phyloP scores from a whole-genome alignment of 2,329 filamentous ascomycete species.

The Colletotrichum falcatum region DNA sequence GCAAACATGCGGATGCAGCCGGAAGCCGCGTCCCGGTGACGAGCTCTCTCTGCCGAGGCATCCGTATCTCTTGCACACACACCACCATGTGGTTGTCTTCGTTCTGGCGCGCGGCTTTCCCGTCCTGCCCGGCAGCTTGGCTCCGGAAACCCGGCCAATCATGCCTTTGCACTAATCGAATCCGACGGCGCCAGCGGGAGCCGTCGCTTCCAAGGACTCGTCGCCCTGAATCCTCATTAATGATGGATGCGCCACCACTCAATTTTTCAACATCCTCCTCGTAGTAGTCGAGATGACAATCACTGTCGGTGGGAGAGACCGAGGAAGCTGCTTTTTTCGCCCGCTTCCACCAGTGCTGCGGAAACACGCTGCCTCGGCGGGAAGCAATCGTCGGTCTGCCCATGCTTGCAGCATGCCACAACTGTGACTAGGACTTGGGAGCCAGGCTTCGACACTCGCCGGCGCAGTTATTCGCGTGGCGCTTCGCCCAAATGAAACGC shows the following conservation, averaged over 20 bases:
- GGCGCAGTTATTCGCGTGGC: neutral
- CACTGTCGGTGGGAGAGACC: neutral
- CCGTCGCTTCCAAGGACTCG: neutral
- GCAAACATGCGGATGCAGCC: slow-evolving; percentile 12
- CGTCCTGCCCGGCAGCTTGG: neutral
- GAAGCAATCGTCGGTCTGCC: neutral
- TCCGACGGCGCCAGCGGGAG: neutral
- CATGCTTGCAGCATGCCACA: neutral
- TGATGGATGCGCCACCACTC: neutral
- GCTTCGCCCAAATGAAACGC: neutral
- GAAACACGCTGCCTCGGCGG: slow-evolving; percentile 2
- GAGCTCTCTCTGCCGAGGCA: neutral
- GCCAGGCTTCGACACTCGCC: neutral
- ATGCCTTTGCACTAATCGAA: slow-evolving; percentile 1
- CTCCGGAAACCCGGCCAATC: neutral
- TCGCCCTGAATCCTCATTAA: neutral
- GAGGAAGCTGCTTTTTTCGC: neutral
- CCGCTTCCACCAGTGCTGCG: neutral
- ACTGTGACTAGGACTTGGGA: neutral
- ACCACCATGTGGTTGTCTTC: neutral
- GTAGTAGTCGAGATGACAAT: neutral
- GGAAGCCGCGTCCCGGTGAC: neutral
- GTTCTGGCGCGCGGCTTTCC: slow-evolving; percentile 7
- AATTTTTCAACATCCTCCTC: neutral
- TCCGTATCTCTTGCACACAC: neutral